Conservation (phyloP, 164 flowering plant genomes). For the Cinnamomum micranthum region DNA sequence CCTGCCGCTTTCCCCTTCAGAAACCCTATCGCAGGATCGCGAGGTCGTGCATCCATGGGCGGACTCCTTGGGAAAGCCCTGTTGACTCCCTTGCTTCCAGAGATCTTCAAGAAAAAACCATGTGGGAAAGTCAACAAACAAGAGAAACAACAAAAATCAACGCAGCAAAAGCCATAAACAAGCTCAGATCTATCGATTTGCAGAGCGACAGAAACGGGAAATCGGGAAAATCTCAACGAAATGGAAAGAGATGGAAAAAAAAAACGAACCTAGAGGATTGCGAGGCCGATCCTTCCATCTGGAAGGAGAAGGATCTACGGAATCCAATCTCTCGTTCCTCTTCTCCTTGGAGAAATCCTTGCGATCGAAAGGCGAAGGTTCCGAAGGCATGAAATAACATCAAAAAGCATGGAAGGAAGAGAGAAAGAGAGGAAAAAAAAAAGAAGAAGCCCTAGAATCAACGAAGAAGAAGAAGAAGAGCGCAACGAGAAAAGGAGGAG, state of each 20-base stretch:
- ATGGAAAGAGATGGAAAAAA: no score
- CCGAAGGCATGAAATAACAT: constrained; percentile 80
- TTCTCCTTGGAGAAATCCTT: constrained; percentile 78
- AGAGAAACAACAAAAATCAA: no score
- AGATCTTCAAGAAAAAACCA: constrained; percentile 49
- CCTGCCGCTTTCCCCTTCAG: constrained; percentile 53
- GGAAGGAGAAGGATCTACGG: constrained; percentile 19
- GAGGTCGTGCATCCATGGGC: constrained; percentile 43
- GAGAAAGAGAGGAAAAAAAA: neutral
- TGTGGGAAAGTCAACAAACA: neutral
- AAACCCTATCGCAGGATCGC: constrained; percentile 48
- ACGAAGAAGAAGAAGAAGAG: neutral
- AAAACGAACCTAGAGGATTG: constrained; percentile 45
- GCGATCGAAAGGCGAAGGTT: constrained; percentile 80
- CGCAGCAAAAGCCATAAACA: no score
- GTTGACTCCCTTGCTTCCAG: constrained; percentile 83
- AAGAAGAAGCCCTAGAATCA: constrained; percentile 10
- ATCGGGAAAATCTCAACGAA: no score
- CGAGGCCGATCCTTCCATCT: constrained; percentile 60
- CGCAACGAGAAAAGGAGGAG: neutral
- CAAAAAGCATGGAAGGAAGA: constrained; percentile 18
- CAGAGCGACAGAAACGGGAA: no score
- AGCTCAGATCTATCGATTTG: neutral
- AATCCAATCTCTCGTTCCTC: constrained; percentile 51
- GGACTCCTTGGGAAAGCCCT: constrained; percentile 52